phyloP scores from a whole-genome alignment of 352 stramenopile species.

The Thalassiosira mediterranea region DNA sequence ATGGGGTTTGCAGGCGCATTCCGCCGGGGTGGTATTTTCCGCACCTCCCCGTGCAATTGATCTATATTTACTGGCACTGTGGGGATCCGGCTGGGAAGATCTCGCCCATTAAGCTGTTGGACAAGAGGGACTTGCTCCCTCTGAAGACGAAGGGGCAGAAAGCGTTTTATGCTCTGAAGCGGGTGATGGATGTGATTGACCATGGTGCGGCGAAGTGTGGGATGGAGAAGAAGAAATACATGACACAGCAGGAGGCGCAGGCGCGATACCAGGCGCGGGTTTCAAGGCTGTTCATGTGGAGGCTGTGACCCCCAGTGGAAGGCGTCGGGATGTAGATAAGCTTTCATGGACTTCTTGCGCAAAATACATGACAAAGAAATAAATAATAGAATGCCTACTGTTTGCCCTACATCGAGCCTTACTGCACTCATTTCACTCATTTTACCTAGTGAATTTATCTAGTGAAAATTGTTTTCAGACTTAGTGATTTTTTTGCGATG shows the following conservation, averaged over 20 bases:
- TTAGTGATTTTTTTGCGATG: too few species aligned
- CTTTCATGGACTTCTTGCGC: not conserved
- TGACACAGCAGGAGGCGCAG: not conserved
- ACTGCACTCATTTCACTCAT: too few species aligned
- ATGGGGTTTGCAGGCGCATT: slow-evolving; percentile 17
- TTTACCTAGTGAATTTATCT: too few species aligned
- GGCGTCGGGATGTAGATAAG: not conserved
- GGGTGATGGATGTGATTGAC: not conserved
- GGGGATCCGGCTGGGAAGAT: not conserved
- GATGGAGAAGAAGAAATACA: too few species aligned
- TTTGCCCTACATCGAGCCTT: too few species aligned
- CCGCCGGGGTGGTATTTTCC: slow-evolving; percentile 20
- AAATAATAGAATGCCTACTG: too few species aligned
- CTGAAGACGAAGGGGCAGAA: not conserved
- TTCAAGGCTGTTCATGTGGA: not conserved
- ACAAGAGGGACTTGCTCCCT: not conserved
- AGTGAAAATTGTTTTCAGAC: too few species aligned
- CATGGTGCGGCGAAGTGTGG: not conserved
- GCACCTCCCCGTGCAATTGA: slow-evolving; percentile 1
- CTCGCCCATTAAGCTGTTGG: not conserved
- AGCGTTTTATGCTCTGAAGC: not conserved
- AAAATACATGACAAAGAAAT: slow-evolving; percentile 2
- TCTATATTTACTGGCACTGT: slow-evolving; percentile 30
- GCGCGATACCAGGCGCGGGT: not conserved
- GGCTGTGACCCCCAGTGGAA: not conserved